Evolutionary conservation across 1,284 basidiomycete genomes (phyloP).

Genomic region (Ganoderma meredithae): DNA sequence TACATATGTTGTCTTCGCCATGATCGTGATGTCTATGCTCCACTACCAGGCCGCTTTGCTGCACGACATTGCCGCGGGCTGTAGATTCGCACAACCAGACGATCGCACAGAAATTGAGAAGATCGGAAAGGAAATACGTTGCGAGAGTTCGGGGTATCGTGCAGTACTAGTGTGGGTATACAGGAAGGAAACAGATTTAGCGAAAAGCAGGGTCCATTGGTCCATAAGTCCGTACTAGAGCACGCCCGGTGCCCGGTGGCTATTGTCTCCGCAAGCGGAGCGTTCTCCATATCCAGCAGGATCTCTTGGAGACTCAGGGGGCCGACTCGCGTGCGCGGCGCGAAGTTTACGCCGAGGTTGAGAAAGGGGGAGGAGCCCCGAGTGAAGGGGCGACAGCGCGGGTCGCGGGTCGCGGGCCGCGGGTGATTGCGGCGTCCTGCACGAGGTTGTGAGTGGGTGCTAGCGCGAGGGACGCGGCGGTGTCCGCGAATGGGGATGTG

Average conservation of each 20-base stretch:
- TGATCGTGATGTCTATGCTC: too few species aligned
- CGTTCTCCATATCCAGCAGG: conserved; percentile 9
- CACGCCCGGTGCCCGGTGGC: too few species aligned
- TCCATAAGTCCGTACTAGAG: not conserved
- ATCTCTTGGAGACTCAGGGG: not conserved
- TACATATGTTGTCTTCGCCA: too few species aligned
- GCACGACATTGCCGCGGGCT: too few species aligned
- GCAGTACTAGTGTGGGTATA: not conserved
- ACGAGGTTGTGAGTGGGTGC: not conserved
- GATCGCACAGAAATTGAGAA: too few species aligned
- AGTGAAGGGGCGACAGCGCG: not conserved
- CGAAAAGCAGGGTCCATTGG: not conserved
- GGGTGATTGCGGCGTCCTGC: too few species aligned
- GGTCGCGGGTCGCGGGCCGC: not conserved
- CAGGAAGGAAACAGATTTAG: not conserved
- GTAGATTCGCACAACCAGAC: too few species aligned
- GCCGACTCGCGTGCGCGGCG: conserved; percentile 5
- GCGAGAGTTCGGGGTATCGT: not conserved
- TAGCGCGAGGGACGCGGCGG: not conserved
- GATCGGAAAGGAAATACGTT: not conserved
- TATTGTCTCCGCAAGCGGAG: not conserved
- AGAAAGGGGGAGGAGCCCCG: not conserved
- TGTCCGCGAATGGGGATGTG: too few species aligned
- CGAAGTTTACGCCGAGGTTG: not conserved
- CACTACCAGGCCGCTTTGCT: too few species aligned